These are phyloP conservation scores for Pterocarpus macrocarpus DNA, from an alignment of 306 rosid species.

Conservation along the genomic window DNA sequence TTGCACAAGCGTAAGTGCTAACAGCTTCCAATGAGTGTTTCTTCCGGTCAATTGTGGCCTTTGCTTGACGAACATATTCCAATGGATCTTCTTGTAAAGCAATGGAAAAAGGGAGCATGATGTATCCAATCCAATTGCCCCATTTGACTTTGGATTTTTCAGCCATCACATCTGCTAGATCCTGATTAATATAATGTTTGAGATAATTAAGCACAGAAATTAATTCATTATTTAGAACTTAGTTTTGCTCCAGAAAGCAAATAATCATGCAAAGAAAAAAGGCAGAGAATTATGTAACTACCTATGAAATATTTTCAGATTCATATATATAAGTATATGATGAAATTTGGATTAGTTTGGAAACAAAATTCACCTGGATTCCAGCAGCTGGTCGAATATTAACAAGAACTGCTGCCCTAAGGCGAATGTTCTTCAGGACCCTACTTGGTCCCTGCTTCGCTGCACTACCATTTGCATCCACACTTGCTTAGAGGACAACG, in stretches of 20 bases:
- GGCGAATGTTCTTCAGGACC: constrained; percentile 49
- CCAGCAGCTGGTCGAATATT: constrained; percentile 65
- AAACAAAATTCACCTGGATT: constrained; percentile 62
- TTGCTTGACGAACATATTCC: constrained; percentile 65
- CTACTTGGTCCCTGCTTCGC: neutral
- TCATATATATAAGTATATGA: too few species aligned
- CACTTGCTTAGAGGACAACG: constrained; percentile 15
- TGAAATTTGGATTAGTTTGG: neutral
- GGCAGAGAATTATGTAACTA: neutral
- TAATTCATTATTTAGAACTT: constrained; percentile 5
- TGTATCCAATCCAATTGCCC: constrained; percentile 69
- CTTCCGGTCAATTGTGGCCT: constrained; percentile 63
- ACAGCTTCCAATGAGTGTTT: constrained; percentile 68
- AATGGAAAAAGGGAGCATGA: constrained; percentile 57
- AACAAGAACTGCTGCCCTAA: constrained; percentile 62
- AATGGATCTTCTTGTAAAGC: constrained; percentile 61
- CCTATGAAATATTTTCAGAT: neutral
- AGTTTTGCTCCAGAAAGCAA: neutral
- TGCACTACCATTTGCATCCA: constrained; percentile 14
- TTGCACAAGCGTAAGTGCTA: constrained; percentile 43
- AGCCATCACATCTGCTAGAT: constrained; percentile 71
- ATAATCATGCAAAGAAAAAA: neutral
- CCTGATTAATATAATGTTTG: constrained; percentile 48
- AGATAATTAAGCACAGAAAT: neutral
- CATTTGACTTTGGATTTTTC: constrained; percentile 66